Evolutionary conservation across 805 yeast species (phyloP), one percentile per base, ranked within the genome.

Genomic region (Candida coleopterorum): DNA sequence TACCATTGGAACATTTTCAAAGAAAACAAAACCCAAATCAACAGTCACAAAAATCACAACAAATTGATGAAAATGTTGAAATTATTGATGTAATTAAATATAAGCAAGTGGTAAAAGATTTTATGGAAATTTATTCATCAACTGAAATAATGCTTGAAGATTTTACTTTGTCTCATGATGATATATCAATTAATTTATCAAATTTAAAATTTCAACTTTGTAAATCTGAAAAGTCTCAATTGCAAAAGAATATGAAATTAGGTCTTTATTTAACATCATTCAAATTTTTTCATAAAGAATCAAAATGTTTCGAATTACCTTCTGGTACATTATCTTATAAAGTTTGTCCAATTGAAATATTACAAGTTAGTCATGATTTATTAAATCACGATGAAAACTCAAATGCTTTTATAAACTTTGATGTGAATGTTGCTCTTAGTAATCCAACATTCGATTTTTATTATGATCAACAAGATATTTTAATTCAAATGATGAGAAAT

Each of bases 361-460:
- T 57, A 6, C 43, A 48, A 23, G 62, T 52, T 4, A 32, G 45
- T 3, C 46, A 48, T 25, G 35, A 41, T 4, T 25, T 49, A 18
- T 26, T 35, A 2, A 39, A 38, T 29, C 28, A 32, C 15, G 34
- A 32, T 17, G 23, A 37, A 21, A 22, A 34, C 14, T 29, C 48
- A 1, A 29, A 31, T 4, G 33, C 44, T 3, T 31, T 27, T 16
- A 32, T 45, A n/a, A 41, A 47, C 25, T 39, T 40, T n/a, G 42
- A 47, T 7, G 28, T 43, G 16, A 31, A 42, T 7, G 23, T 60
- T 21, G 55, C 49, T 16, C 34, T 67, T 17, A 58, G 70, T 1
- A 53, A 53, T 30, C 71, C 72, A 3, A 52, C 53, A 3, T 34
- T 68, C 18, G 60, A 58, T 38, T 39, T 65, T 20, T 67, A 59